Percentiles rank a stretch among this genome's conserved stretches.
These are phyloP conservation scores for Saccharum spontaneum DNA, from an alignment of 176 grass and related monocot species.

Conservation along the genomic window DNA sequence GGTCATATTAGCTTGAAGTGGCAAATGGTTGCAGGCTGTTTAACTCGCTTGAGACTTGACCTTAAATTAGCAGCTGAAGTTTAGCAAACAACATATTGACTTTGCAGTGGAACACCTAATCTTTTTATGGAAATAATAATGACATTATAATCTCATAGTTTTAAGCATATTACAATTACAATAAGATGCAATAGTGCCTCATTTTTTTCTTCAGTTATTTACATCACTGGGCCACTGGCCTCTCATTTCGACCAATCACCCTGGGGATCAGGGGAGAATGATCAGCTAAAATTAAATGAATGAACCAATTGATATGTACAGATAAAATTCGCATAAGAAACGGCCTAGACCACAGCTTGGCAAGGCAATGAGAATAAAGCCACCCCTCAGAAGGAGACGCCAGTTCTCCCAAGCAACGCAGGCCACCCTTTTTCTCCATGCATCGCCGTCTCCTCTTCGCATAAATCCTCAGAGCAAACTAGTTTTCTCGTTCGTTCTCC, in stretches of 20 bases:
- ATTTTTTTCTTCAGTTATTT: constrained; percentile 27
- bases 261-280: background rate
- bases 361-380: constrained; percentile 41
- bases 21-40: no score
- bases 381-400: background rate
- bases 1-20: no score
- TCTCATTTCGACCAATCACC: background rate
- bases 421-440: background rate
- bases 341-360: constrained; percentile 15
- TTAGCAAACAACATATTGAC: background rate
- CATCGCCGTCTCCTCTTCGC: background rate
- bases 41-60: background rate
- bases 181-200: background rate
- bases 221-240: constrained; percentile 1
- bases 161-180: background rate
- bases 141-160: background rate
- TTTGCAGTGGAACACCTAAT: background rate
- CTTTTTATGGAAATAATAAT: background rate
- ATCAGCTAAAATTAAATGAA: constrained; percentile 32
- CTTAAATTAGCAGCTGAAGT: background rate
- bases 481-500: background rate
- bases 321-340: constrained; percentile 9
- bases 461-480: constrained; percentile 14
- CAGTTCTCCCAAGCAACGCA: background rate
- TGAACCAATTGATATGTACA: constrained; percentile 43